A percentile compares a stretch with the other conserved stretches of the same genome.
phyloP scores from a whole-genome alignment of 164 flowering plant species.

The Brasenia schreberi region DNA sequence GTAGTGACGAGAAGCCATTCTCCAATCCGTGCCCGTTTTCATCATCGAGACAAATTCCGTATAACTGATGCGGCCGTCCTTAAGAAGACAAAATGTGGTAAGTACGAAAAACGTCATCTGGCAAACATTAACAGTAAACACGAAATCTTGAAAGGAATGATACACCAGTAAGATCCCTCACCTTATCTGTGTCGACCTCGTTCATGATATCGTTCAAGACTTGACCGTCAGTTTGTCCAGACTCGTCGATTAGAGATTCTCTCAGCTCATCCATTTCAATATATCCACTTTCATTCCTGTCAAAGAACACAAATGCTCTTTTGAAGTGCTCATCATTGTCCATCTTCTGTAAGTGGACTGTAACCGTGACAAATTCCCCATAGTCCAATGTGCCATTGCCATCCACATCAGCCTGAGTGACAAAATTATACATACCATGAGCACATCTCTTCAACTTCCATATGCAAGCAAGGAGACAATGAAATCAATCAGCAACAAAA shows the following conservation, averaged over 20 bases:
- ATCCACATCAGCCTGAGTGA: slow-evolving; percentile 83
- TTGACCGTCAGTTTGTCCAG: slow-evolving; percentile 54
- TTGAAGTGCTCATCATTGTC: slow-evolving; percentile 92
- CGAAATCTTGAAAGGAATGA: not conserved
- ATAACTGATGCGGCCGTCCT: slow-evolving; percentile 88
- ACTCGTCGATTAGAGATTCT: slow-evolving; percentile 64
- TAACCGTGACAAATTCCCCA: slow-evolving; percentile 95
- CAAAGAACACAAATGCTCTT: slow-evolving; percentile 83
- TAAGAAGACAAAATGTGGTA: slow-evolving; percentile 2
- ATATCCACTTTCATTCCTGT: slow-evolving; percentile 80
- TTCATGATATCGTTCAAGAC: slow-evolving; percentile 74
- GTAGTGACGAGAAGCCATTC: slow-evolving; percentile 94
- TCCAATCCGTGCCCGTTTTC: slow-evolving; percentile 99
- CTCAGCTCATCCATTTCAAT: slow-evolving; percentile 71
- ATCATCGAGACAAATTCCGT: slow-evolving; percentile 96
- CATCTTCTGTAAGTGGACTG: slow-evolving; percentile 90
- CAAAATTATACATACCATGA: too few relatives aligned
- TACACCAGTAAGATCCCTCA: slow-evolving; percentile 8
- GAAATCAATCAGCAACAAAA: too few relatives aligned
- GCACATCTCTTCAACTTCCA: too few relatives aligned
- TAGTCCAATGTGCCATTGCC: slow-evolving; percentile 92
- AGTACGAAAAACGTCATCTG: not conserved
- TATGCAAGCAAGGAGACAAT: too few relatives aligned
- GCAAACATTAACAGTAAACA: not conserved
- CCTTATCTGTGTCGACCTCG: slow-evolving; percentile 97